Evolutionary conservation across 768 basidiomycete genomes (phyloP).

Genomic region (Pseudohyphozyma bogoriensis): DNA sequence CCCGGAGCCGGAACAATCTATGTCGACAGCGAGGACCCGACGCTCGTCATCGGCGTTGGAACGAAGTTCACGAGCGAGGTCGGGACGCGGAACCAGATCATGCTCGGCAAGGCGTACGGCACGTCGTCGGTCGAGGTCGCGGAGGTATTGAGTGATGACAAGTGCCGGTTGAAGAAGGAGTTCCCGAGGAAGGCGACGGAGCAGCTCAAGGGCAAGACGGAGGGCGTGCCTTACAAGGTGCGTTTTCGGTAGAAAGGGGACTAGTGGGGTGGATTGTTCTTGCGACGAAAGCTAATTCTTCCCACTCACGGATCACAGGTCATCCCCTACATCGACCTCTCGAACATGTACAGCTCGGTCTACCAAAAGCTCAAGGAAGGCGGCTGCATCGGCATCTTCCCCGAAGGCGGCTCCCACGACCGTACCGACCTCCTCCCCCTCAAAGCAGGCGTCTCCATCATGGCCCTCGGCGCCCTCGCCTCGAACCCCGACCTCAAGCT

Average conservation of each 20-base stretch:
- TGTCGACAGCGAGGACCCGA: slow-evolving; percentile 66
- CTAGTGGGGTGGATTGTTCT: background rate
- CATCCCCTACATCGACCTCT: slow-evolving; percentile 83
- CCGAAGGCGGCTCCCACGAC: slow-evolving; percentile 98
- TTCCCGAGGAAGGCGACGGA: slow-evolving; percentile 75
- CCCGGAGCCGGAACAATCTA: slow-evolving; percentile 54
- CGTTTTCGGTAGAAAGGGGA: background rate
- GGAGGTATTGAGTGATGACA: slow-evolving; percentile 78
- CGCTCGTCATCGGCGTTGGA: slow-evolving; percentile 66
- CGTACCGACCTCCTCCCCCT: slow-evolving; percentile 89
- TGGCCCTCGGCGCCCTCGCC: slow-evolving; percentile 97
- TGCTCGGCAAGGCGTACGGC: slow-evolving; percentile 69
- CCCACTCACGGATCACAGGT: slow-evolving; percentile 34
- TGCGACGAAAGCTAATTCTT: background rate
- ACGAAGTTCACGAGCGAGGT: slow-evolving; percentile 70
- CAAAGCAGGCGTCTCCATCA: slow-evolving; percentile 93
- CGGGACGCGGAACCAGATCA: slow-evolving; percentile 66
- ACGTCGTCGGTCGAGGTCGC: slow-evolving; percentile 71
- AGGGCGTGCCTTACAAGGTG: slow-evolving; percentile 43
- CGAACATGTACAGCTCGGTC: slow-evolving; percentile 86
- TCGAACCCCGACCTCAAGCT: slow-evolving; percentile 74
- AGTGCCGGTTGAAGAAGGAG: slow-evolving; percentile 72
- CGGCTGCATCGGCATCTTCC: slow-evolving; percentile 92
- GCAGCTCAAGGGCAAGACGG: slow-evolving; percentile 52
- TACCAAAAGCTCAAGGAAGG: slow-evolving; percentile 76